Base-by-base conservation (phyloP, 495 filamentous ascomycete species). In the Pseudevernia furfuracea region DNA sequence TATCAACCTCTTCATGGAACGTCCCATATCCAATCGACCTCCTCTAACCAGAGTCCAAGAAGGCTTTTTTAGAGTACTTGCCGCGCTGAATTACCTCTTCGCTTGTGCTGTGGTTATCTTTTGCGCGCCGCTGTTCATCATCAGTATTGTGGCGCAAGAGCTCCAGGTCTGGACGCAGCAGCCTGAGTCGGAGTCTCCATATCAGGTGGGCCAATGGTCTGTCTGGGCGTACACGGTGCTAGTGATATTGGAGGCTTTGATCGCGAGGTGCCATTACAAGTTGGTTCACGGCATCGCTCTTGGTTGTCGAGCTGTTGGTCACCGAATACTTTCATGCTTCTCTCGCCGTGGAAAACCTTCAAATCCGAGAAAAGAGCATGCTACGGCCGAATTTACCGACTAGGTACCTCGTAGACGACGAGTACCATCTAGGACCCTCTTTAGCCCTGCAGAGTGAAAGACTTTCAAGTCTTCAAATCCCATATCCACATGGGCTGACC, bases 161-260 rank as follows among this genome's bases (percentile, higher is more conserved):
- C 56, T 59, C 32, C 12, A n/a, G 6, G 0, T 53, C 10, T 55
- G 38, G 46, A 37, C 41, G n/a, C 46, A 55, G 21, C 38, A 43
- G 36, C 64, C 58, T 8, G 64, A 66, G 19, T 28, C 59, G 3
- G 64, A 66, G 32, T 44, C 30, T 19, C 25, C 59, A 14, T 56
- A 61, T 23, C 39, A 37, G 46, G 58, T 66, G 1, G 64, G 64
- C n/a, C 64, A 61, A 56, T 66, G 64, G 58, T 55, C 41, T n/a
- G 11, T 37, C 23, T 66, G 64, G 64, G 58, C 44, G 15, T 59
- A 53, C 23, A 34, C 58, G 14, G 58, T 32, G 12, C 58, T 61
- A n/a, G 59, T 52, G n/a, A 28, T 66, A 11, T 37, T 37, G 9
- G 64, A 46, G 17, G 64, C 64, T 2, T 38, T 66, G 25, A 66